A percentile compares a stretch with the other conserved stretches of the same genome.
Conservation (phyloP, 345 rosid genomes). For the Citrus australasica region DNA sequence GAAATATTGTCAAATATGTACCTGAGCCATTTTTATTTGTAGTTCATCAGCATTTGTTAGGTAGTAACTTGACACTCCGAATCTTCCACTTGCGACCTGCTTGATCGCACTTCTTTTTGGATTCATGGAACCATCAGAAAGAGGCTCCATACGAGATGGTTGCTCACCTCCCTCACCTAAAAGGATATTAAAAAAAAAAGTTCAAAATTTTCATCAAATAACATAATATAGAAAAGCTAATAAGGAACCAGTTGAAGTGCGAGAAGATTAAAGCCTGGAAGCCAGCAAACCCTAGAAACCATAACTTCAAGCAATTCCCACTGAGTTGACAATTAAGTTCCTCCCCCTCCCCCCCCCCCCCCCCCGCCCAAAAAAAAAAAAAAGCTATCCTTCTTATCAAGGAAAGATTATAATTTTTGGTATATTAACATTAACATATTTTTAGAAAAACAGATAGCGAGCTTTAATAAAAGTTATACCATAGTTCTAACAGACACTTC, state of each 20-base stretch:
- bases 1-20: conserved; percentile 20
- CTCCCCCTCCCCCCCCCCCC: too few species aligned
- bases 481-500: neutral
- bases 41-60: conserved; percentile 98
- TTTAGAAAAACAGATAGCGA: neutral
- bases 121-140: conserved; percentile 85
- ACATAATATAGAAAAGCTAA: neutral
- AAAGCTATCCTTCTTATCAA: neutral
- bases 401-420: neutral
- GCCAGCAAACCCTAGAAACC: neutral
- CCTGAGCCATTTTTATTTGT: conserved; percentile 99
- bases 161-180: conserved; percentile 99
- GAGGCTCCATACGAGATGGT: conserved; percentile 94
- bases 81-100: conserved; percentile 99
- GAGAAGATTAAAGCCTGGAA: neutral
- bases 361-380: neutral
- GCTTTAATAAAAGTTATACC: neutral
- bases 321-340: neutral
- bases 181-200: conserved; percentile 10
- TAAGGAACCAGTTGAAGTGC: neutral
- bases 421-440: neutral
- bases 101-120: conserved; percentile 96
- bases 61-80: conserved; percentile 99
- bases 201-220: neutral
- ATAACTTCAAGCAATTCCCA: neutral